Base-by-base conservation (phyloP, 306 rosid genomes). In the Quercus ilex region DNA sequence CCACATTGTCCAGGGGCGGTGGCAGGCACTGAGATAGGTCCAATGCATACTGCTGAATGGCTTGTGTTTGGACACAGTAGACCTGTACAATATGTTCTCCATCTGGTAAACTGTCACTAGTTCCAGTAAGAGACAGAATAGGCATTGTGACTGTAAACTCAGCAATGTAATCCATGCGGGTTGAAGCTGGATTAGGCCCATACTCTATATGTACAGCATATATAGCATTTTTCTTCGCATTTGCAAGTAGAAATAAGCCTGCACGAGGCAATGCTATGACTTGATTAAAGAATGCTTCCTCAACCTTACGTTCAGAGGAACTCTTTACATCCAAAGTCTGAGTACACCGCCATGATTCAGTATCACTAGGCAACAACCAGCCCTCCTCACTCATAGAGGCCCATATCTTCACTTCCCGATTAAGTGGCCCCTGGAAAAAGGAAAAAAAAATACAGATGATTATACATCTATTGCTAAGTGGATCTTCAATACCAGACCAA, bases 111-210 rank as follows among this genome's bases (percentile, higher is more conserved):
- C 79, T 76, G 74, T 88, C 91, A 79, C 92, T 89, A 57, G 95
- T 91, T 68, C 92, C 92, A 46, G 88, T 88, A 80, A 91, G 90
- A 80, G 92, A 89, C 74, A 91, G 77, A 80, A 91, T 91, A 33
- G 95, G 95, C 92, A 91, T 91, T 58, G 92, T 87, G 75, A 91
- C 95, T 19, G 88, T 89, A 79, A 89, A 91, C 84, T 91, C 95
- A 33, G 95, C 74, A 76, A 91, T 82, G 86, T 89, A 91, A 84
- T 91, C 95, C 92, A 89, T 85, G 64, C 85, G 87, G 41, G 95
- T 87, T 53, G 91, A 87, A 74, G 92, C 88, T 71, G 95, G 95
- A 87, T 75, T 85, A 31, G 90, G 75, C 78, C 95, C 95, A 79
- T 89, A 91, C 65, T 91, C 95, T 55, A 89, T 77, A 70, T 91